A percentile compares a stretch with the other conserved stretches of the same genome.
These are phyloP conservation scores for Sugiyamaella marilandica DNA, from an alignment of 805 yeast species.

Conservation along the genomic window DNA sequence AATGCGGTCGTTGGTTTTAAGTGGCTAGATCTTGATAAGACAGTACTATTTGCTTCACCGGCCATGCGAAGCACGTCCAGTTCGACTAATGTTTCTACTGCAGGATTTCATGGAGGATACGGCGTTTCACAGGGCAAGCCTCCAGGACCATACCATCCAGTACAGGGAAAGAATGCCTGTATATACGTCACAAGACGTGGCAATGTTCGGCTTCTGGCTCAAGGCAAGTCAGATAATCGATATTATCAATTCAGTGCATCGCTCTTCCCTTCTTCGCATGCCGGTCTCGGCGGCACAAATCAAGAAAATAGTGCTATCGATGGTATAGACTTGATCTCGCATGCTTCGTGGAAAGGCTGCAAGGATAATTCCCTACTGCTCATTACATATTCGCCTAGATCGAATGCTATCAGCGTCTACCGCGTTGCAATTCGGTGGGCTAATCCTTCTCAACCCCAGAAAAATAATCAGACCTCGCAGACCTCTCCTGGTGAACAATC, in stretches of 20 bases:
- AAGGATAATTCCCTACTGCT: conserved; percentile 27
- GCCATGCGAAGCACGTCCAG: conserved; percentile 38
- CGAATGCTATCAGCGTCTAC: conserved; percentile 23
- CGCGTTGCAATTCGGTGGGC: conserved; percentile 29
- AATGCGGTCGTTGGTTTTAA: conserved; percentile 43
- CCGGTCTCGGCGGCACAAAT: neutral
- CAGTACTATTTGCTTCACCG: conserved; percentile 55
- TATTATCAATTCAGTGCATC: conserved; percentile 28
- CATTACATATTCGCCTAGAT: conserved; percentile 24
- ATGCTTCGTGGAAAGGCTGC: conserved; percentile 26
- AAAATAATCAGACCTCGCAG: neutral
- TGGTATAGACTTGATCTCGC: conserved; percentile 22
- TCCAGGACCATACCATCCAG: conserved; percentile 63
- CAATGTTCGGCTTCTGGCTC: conserved; percentile 26
- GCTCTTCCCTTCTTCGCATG: conserved; percentile 16
- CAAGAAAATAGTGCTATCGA: conserved; percentile 36
- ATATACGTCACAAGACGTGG: conserved; percentile 63
- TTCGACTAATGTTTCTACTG: conserved; percentile 11
- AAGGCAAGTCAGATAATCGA: conserved; percentile 17
- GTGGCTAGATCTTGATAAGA: conserved; percentile 75
- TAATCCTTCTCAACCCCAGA: conserved; percentile 7
- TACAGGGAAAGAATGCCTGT: conserved; percentile 64
- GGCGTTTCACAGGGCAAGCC: conserved; percentile 56
- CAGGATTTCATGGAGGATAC: conserved; percentile 35
- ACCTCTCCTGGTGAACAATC: neutral